Percentiles rank a stretch among this genome's conserved stretches.
These are phyloP conservation scores for Chytriomyces hyalinus DNA, from an alignment of 192 early-diverging fungal species.

Conservation along the genomic window DNA sequence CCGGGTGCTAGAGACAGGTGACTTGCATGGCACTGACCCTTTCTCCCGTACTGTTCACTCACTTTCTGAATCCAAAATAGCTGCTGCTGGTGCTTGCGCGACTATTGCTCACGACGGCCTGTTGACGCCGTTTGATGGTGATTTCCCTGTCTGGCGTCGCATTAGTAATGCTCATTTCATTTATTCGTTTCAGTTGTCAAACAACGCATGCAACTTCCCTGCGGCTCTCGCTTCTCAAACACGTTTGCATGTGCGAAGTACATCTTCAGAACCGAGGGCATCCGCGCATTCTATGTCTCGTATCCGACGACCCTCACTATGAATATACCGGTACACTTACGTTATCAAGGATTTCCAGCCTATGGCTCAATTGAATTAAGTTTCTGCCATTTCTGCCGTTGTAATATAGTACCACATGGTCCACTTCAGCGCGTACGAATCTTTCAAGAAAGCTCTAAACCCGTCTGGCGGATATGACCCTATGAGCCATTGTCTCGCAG, in stretches of 20 bases:
- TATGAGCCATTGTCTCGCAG: constrained; percentile 80
- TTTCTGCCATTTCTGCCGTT: no score
- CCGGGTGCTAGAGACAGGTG: constrained; percentile 68
- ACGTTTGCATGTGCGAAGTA: constrained; percentile 72
- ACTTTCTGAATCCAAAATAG: constrained; percentile 33
- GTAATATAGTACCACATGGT: constrained; percentile 75
- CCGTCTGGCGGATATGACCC: constrained; percentile 84
- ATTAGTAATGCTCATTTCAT: no score
- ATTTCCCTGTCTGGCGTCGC: no score
- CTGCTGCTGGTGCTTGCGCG: constrained; percentile 85
- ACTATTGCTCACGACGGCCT: constrained; percentile 86
- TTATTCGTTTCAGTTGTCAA: constrained; percentile 68
- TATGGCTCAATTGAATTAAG: no score
- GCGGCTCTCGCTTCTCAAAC: constrained; percentile 69
- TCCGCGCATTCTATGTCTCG: constrained; percentile 88
- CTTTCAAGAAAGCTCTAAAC: constrained; percentile 81
- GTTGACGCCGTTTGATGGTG: constrained; percentile 92
- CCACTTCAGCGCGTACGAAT: constrained; percentile 93
- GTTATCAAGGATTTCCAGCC: no score
- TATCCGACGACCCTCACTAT: constrained; percentile 93
- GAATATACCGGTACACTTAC: constrained; percentile 72
- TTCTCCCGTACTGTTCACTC: constrained; percentile 6
- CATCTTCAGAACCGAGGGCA: constrained; percentile 76
- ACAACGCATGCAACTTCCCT: constrained; percentile 90
- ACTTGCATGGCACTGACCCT: background rate